Conservation (phyloP, 108 stramenopile genomes). For the Pseudonitzschia delicatissima region DNA sequence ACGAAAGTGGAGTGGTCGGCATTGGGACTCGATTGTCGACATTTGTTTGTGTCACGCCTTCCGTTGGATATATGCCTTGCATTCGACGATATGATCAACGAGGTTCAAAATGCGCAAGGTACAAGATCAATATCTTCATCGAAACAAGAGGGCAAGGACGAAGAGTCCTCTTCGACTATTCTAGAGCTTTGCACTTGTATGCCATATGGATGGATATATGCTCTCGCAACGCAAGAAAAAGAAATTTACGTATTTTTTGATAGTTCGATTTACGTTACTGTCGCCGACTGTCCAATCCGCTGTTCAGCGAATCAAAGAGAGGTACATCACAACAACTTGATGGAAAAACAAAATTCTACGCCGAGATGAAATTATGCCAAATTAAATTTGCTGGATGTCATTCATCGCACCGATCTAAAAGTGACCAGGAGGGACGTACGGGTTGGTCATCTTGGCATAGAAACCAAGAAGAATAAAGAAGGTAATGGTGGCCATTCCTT, state of each 20-base stretch:
- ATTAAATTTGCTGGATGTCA: not conserved
- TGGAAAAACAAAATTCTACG: not conserved
- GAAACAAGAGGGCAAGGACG: not conserved
- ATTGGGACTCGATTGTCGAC: slow-evolving; percentile 61
- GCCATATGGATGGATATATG: slow-evolving; percentile 68
- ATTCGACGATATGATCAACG: slow-evolving; percentile 74
- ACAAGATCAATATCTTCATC: not conserved
- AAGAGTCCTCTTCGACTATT: not conserved
- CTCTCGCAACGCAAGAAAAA: slow-evolving; percentile 33
- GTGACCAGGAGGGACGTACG: slow-evolving; percentile 15
- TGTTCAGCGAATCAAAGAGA: slow-evolving; percentile 37
- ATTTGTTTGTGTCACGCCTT: slow-evolving; percentile 56
- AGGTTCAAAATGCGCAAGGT: slow-evolving; percentile 27
- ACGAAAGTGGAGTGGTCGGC: slow-evolving; percentile 35
- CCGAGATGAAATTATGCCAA: not conserved
- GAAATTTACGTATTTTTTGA: slow-evolving; percentile 74
- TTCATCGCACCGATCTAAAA: not conserved
- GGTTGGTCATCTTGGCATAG: slow-evolving; percentile 18
- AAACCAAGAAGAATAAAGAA: slow-evolving; percentile 19
- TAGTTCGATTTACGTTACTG: slow-evolving; percentile 55
- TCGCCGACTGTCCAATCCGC: slow-evolving; percentile 70
- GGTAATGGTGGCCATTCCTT: slow-evolving; percentile 26
- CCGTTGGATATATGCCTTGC: slow-evolving; percentile 62
- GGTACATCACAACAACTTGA: not conserved
- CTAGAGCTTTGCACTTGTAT: slow-evolving; percentile 65